Evolutionary conservation across 208 protist genomes (phyloP).

Genomic region (Porcisia hertigi): DNA sequence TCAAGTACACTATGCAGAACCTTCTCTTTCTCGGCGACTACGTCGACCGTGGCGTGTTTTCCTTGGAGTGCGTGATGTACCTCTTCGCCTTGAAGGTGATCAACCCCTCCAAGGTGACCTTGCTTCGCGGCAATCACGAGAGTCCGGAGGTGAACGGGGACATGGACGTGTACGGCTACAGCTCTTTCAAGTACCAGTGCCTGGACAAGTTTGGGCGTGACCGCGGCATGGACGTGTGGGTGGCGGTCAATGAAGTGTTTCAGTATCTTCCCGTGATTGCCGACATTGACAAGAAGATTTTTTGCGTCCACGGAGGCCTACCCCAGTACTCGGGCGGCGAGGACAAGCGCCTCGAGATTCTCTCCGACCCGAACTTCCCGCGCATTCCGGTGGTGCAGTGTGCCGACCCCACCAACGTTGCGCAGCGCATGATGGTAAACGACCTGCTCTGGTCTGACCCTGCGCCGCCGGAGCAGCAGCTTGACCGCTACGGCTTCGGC

Average conservation of each 20-base stretch:
- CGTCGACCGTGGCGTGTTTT: conserved; percentile 95
- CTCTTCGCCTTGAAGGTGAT: conserved; percentile 91
- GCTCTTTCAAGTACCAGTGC: conserved; percentile 93
- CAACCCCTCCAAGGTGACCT: conserved; percentile 86
- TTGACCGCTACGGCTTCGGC: conserved; percentile 90
- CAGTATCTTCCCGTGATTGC: conserved; percentile 91
- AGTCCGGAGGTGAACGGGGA: conserved; percentile 92
- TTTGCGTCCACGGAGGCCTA: conserved; percentile 95
- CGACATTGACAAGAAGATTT: conserved; percentile 94
- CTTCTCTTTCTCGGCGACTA: conserved; percentile 98
- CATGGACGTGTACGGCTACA: conserved; percentile 92
- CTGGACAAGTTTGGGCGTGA: conserved; percentile 88
- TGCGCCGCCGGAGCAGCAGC: conserved; percentile 73
- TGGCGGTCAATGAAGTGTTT: conserved; percentile 92
- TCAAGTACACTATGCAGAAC: conserved; percentile 89
- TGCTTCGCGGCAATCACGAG: conserved; percentile 94
- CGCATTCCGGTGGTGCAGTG: conserved; percentile 87
- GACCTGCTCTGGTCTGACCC: conserved; percentile 92
- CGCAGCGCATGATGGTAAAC: conserved; percentile 90
- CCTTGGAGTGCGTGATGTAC: conserved; percentile 90
- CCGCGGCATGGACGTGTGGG: conserved; percentile 87
- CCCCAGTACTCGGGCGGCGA: conserved; percentile 89
- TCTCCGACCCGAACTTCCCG: conserved; percentile 83
- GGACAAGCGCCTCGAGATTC: conserved; percentile 85
- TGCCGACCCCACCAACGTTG: conserved; percentile 79